Evolutionary conservation across 2,329 filamentous ascomycete species (phyloP).

Genomic region (Ophiostoma perfectum): DNA sequence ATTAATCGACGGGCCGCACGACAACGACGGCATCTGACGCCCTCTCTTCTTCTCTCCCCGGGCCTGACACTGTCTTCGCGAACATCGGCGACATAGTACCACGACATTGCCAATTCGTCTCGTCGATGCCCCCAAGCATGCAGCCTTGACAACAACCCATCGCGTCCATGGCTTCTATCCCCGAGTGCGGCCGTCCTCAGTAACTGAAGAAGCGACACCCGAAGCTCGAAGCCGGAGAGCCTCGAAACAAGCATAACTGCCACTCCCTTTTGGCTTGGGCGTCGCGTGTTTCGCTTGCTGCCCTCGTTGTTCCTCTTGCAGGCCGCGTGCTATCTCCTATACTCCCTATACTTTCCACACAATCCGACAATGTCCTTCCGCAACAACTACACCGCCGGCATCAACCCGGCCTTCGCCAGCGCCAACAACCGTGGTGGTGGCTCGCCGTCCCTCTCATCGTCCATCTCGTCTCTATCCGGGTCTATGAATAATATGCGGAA

Average conservation of each 20-base stretch:
- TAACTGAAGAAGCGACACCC: conserved; percentile 9
- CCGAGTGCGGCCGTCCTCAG: conserved; percentile 11
- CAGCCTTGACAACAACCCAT: conserved; percentile 7
- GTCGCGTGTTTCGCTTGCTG: neutral
- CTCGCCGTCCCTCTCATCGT: conserved; percentile 48
- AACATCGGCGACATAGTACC: neutral
- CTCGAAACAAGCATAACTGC: neutral
- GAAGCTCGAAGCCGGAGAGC: neutral
- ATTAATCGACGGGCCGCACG: conserved; percentile 7
- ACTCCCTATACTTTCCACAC: neutral
- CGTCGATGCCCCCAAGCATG: conserved; percentile 1
- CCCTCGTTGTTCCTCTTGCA: neutral
- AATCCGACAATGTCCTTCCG: conserved; percentile 39
- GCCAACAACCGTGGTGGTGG: conserved; percentile 13
- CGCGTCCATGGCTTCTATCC: conserved; percentile 20
- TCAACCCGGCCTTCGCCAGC: conserved; percentile 48
- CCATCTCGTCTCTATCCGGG: conserved; percentile 51
- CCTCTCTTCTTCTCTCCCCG: neutral
- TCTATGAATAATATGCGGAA: conserved; percentile 56
- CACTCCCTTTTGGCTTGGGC: neutral
- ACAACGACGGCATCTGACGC: conserved; percentile 3
- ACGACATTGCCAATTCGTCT: conserved; percentile 2
- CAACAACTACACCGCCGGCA: conserved; percentile 40
- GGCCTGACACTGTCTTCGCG: neutral
- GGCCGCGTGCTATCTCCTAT: too few species aligned